A percentile compares a stretch with the other conserved stretches of the same genome.
Evolutionary conservation across 2,329 filamentous ascomycete genomes (phyloP).

Genomic region (Penicillium sp.): DNA sequence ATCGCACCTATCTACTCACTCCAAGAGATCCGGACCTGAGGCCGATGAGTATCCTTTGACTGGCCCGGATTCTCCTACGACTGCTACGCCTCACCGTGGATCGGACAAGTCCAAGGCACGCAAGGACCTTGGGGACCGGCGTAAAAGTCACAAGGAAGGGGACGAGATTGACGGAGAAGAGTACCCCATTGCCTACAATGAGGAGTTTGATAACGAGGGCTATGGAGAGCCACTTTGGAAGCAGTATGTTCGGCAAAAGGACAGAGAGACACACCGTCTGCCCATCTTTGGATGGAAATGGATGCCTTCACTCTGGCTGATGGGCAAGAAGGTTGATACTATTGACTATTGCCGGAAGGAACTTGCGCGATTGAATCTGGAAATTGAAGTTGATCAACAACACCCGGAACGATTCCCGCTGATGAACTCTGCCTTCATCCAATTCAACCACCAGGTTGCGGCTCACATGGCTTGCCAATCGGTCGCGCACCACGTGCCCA

Average conservation of each 20-base stretch:
- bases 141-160: constrained; percentile 34
- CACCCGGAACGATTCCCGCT: constrained; percentile 83
- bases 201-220: constrained; percentile 66
- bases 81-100: too few species aligned
- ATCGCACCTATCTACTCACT: constrained; percentile 27
- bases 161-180: constrained; percentile 40
- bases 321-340: constrained; percentile 91
- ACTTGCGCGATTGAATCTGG: constrained; percentile 83
- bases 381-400: constrained; percentile 89
- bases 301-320: constrained; percentile 77
- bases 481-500: constrained; percentile 86
- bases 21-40: constrained; percentile 35
- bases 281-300: constrained; percentile 67
- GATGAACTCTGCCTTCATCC: constrained; percentile 97
- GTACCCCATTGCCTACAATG: constrained; percentile 70
- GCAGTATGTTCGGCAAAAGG: constrained; percentile 78
- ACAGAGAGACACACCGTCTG: constrained; percentile 84
- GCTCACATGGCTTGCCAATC: constrained; percentile 98
- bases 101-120: constrained; percentile 17
- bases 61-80: constrained; percentile 37
- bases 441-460: constrained; percentile 97
- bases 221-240: constrained; percentile 76
- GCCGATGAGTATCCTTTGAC: constrained; percentile 48
- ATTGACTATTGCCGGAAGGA: constrained; percentile 91
- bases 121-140: constrained; percentile 19